Evolutionary conservation across 495 filamentous ascomycete genomes (phyloP), one percentile per base, ranked within the genome.

Genomic region (Penicillium samsonianum): DNA sequence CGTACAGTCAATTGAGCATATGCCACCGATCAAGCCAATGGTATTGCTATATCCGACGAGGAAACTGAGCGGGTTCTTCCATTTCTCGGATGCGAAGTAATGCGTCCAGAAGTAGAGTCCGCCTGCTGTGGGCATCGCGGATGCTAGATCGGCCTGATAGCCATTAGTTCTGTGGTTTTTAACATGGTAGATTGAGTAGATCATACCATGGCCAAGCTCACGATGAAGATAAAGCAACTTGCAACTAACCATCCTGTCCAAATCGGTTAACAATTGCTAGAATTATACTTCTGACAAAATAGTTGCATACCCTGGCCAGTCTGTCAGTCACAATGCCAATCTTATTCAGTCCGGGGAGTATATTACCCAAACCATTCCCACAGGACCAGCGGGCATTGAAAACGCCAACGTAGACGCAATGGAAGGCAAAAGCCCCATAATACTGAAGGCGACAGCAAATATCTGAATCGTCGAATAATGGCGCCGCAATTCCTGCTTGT

Each of bases 101-200:
- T 88, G 85, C 6, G 87, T 89, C 87, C 86, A 87, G 78, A 82
- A 88, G 64, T 88, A 88, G 5, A 89, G 70, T 11, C 85, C 86
- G 10, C 87, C 87, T 19, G 81, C 82, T 5, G 87, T 90, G 16
- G 87, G 87, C 84, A 90, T 88, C 2, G 86, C 82, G 33, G 80
- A 83, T 8, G 83, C 86, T 53, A 89, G 69, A 65, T 89, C 86
- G 22, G 86, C 85, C 78, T 81, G 26, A 23, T n/a, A 10, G 19
- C 26, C 16, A 51, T 14, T 37, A 10, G 14, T n/a, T 37, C 31
- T 12, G 19, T 12, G 0, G 17, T 4, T 9, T 26, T 0, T 46
- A 41, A 16, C 44, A 3, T 33, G 7, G 14, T 20, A 37, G 2
- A 53, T 35, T 11, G 20, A 42, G 30, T 37, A 12, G 30, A 31